Evolutionary conservation across 257 asterid species (phyloP).

Genomic region (Perilla frutescens): DNA sequence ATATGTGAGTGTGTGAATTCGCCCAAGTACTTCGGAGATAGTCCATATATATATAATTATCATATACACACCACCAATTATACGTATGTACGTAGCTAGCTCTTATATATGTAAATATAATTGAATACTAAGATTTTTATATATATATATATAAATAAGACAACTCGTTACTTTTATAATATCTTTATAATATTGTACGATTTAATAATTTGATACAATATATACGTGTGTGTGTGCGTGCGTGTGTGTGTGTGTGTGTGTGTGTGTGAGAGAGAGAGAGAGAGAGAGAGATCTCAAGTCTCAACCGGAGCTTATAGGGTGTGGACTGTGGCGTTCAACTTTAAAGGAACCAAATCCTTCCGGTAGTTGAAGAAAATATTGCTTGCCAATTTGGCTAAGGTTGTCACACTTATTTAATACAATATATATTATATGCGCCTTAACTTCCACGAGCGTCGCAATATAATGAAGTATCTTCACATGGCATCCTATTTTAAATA

Average conservation of each 20-base stretch:
- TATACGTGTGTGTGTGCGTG: too few relatives aligned
- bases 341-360: background rate
- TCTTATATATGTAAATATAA: background rate
- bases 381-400: constrained; percentile 13
- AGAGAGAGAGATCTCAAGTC: too few relatives aligned
- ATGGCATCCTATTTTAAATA: too few relatives aligned
- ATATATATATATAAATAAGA: too few relatives aligned
- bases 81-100: background rate
- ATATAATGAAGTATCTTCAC: too few relatives aligned
- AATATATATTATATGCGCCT: background rate
- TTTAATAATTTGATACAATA: too few relatives aligned
- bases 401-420: constrained; percentile 1
- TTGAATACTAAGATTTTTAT: background rate
- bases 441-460: too few relatives aligned
- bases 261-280: too few relatives aligned
- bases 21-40: too few relatives aligned
- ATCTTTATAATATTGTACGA: too few relatives aligned
- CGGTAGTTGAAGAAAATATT: constrained; percentile 13
- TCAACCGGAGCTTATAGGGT: background rate
- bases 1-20: too few relatives aligned
- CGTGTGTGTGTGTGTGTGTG: too few relatives aligned
- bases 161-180: constrained; percentile 3
- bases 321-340: background rate
- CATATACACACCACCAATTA: background rate
- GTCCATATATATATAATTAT: background rate